phyloP scores from a whole-genome alignment of 768 basidiomycete genomes.

The Pisolithus tinctorius region DNA sequence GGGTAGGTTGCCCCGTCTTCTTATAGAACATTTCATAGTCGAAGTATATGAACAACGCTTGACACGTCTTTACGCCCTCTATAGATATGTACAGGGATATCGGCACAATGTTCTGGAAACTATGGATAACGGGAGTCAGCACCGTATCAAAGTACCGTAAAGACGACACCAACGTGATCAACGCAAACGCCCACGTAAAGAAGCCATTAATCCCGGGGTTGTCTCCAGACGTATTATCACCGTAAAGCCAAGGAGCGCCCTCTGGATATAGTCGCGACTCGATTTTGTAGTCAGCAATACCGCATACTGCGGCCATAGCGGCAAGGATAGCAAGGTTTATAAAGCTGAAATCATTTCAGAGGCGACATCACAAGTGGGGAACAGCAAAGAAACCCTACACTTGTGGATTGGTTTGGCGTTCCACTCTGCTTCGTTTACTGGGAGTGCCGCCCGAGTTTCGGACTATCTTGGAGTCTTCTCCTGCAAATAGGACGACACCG shows the following conservation, averaged over 20 bases:
- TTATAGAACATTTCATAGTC: conserved; percentile 81
- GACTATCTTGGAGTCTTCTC: conserved; percentile 88
- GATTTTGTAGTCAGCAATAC: conserved; percentile 75
- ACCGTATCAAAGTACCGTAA: neutral
- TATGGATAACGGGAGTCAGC: conserved; percentile 18
- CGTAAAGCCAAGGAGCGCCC: conserved; percentile 78
- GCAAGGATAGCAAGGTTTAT: conserved; percentile 77
- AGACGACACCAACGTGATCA: conserved; percentile 67
- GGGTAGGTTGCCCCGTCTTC: conserved; percentile 67
- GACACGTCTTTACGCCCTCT: conserved; percentile 83
- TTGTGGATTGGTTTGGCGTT: conserved; percentile 98
- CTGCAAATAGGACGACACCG: conserved; percentile 89
- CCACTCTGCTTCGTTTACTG: conserved; percentile 89
- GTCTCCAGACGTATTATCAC: conserved; percentile 55
- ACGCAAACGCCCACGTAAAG: conserved; percentile 78
- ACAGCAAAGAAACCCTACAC: conserved; percentile 50
- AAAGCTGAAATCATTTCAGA: conserved; percentile 43
- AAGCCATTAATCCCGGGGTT: conserved; percentile 90
- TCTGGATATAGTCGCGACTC: conserved; percentile 59
- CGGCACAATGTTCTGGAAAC: conserved; percentile 95
- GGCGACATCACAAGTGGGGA: neutral
- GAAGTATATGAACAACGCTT: conserved; percentile 95
- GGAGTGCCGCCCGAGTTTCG: conserved; percentile 94
- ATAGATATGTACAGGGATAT: conserved; percentile 98
- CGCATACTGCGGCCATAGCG: conserved; percentile 80